A percentile compares a stretch with the other conserved stretches of the same genome.
phyloP scores from a whole-genome alignment of 1,284 basidiomycete species.

The Puccinia triticina region DNA sequence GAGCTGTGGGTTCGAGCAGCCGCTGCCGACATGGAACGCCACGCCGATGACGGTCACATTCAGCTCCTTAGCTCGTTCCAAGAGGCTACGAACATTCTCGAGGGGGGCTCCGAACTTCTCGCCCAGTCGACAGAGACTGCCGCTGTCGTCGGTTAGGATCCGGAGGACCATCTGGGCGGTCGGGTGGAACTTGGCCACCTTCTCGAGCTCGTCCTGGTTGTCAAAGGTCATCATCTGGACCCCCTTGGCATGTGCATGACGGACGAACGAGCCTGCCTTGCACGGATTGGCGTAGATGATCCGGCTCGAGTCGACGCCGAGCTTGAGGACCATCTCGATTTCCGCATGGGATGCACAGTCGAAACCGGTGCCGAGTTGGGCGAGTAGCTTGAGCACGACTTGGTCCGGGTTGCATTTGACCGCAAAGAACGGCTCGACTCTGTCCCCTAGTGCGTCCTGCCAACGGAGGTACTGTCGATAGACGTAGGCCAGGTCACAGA shows the following conservation, averaged over 20 bases:
- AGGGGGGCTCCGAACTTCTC: constrained; percentile 97
- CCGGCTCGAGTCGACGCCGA: constrained; percentile 66
- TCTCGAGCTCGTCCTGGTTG: constrained; percentile 96
- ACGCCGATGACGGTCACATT: constrained; percentile 87
- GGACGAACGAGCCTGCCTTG: constrained; percentile 92
- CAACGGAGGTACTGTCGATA: constrained; percentile 85
- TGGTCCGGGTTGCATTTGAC: constrained; percentile 98
- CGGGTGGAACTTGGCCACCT: constrained; percentile 82
- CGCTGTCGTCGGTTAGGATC: constrained; percentile 95
- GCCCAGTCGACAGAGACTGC: constrained; percentile 87
- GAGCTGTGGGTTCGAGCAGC: constrained; percentile 87
- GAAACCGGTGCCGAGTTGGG: constrained; percentile 86
- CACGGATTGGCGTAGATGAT: constrained; percentile 99
- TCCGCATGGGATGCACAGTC: constrained; percentile 98
- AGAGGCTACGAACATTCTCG: constrained; percentile 74
- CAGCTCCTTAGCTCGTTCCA: constrained; percentile 78
- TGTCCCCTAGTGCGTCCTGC: constrained; percentile 70
- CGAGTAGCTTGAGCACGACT: constrained; percentile 84
- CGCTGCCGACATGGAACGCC: constrained; percentile 96
- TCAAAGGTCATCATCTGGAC: constrained; percentile 98
- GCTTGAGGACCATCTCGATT: constrained; percentile 77
- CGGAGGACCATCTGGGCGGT: constrained; percentile 84
- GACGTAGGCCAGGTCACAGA: constrained; percentile 87
- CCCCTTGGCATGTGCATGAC: constrained; percentile 74
- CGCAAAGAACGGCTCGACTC: constrained; percentile 90